These are phyloP conservation scores for Holtermanniella nyarrowii DNA, from an alignment of 768 basidiomycete genomes.

Conservation along the genomic window DNA sequence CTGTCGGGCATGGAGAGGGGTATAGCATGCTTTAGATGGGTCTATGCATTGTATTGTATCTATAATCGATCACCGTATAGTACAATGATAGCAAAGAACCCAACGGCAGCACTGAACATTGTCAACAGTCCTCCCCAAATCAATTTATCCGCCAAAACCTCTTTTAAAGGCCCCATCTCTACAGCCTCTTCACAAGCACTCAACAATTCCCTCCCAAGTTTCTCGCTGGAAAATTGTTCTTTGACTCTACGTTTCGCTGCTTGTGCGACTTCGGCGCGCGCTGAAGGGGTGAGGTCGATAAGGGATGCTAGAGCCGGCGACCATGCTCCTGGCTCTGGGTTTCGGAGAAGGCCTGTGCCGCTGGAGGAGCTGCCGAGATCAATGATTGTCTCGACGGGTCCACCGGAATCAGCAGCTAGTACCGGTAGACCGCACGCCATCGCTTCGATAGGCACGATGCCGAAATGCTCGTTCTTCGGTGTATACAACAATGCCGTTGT, in stretches of 20 bases:
- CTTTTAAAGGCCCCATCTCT: constrained; percentile 22
- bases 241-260: constrained; percentile 56
- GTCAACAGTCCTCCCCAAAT: constrained; percentile 20
- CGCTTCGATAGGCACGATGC: constrained; percentile 88
- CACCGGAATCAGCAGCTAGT: constrained; percentile 70
- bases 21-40: neutral
- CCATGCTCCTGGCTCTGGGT: constrained; percentile 59
- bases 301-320: constrained; percentile 57
- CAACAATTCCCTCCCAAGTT: constrained; percentile 35
- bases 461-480: constrained; percentile 91
- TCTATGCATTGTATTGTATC: neutral
- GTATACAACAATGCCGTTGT: constrained; percentile 81
- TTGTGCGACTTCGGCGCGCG: constrained; percentile 47
- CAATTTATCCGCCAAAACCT: constrained; percentile 20
- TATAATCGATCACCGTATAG: neutral
- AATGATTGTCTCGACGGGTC: constrained; percentile 81
- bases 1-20: neutral
- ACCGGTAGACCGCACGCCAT: constrained; percentile 89
- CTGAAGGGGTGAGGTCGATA: constrained; percentile 31
- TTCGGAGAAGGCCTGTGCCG: constrained; percentile 68
- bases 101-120: constrained; percentile 7
- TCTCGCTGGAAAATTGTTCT: constrained; percentile 60
- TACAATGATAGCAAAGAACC: neutral
- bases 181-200: constrained; percentile 26
- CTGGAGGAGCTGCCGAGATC: constrained; percentile 32